Evolutionary conservation across 495 filamentous ascomycete genomes (phyloP).

Genomic region (Penicillium diatomitis): DNA sequence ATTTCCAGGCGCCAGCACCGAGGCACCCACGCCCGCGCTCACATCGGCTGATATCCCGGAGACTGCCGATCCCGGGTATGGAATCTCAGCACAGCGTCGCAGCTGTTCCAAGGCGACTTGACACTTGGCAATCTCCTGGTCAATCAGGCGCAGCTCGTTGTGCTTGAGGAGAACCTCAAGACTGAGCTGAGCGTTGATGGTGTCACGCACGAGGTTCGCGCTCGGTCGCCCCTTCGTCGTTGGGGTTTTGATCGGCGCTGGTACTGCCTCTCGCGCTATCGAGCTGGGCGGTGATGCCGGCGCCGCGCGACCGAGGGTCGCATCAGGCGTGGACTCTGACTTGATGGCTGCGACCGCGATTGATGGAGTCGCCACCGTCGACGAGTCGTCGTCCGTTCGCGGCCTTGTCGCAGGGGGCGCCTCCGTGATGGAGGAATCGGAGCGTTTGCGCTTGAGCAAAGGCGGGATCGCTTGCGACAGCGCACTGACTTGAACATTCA

Average conservation of each 20-base stretch:
- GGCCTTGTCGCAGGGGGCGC: constrained; percentile 27
- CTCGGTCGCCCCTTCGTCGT: constrained; percentile 12
- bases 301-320: constrained; percentile 1
- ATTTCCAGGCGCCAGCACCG: constrained; percentile 49
- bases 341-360: constrained; percentile 4
- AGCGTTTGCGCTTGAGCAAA: constrained; percentile 47
- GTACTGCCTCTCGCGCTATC: constrained; percentile 3
- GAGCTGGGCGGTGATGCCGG: constrained; percentile 4
- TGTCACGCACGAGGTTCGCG: constrained; percentile 48
- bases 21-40: constrained; percentile 60
- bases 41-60: constrained; percentile 54
- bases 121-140: constrained; percentile 93
- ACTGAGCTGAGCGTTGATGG: constrained; percentile 75
- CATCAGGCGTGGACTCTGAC: neutral
- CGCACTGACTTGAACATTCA: constrained; percentile 8
- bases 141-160: constrained; percentile 83
- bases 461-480: constrained; percentile 32
- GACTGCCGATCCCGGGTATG: constrained; percentile 65
- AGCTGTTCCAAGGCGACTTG: constrained; percentile 93
- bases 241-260: constrained; percentile 5
- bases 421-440: constrained; percentile 26
- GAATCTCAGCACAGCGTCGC: constrained; percentile 81
- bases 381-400: constrained; percentile 14
- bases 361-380: constrained; percentile 8
- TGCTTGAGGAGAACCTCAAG: constrained; percentile 92